Evolutionary conservation across 371 early-diverging fungal genomes (phyloP).

Genomic region (Syncephalis plumigaleata): DNA sequence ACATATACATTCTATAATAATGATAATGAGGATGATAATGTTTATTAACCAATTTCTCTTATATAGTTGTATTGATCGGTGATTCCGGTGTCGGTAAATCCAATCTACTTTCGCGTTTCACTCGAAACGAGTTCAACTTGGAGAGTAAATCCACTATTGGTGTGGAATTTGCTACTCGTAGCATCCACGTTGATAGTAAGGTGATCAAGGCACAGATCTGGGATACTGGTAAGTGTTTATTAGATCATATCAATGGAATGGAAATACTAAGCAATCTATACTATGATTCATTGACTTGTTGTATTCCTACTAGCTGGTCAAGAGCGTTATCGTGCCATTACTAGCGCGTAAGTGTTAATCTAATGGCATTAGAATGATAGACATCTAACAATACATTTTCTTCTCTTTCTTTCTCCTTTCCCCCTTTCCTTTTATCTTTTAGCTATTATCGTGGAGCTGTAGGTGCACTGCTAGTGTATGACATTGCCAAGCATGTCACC

Average conservation of each 20-base stretch:
- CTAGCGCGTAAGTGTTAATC: slow-evolving; percentile 54
- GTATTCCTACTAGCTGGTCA: slow-evolving; percentile 50
- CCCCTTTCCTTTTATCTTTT: slow-evolving; percentile 2
- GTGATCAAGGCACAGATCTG: slow-evolving; percentile 99
- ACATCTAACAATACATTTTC: slow-evolving; percentile 1
- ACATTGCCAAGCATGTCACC: slow-evolving; percentile 91
- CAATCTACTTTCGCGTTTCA: slow-evolving; percentile 95
- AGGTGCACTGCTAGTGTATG: slow-evolving; percentile 97
- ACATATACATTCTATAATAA: neutral
- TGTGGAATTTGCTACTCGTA: slow-evolving; percentile 98
- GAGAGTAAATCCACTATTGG: slow-evolving; percentile 99
- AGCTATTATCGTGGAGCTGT: slow-evolving; percentile 99
- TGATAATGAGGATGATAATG: too few species aligned
- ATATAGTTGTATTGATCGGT: slow-evolving; percentile 96
- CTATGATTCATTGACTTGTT: neutral
- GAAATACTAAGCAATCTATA: slow-evolving; percentile 13
- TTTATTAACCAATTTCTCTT: neutral
- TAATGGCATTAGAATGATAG: too few species aligned
- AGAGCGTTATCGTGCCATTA: slow-evolving; percentile 82
- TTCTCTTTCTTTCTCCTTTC: neutral
- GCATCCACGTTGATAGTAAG: slow-evolving; percentile 90
- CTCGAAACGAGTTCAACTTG: slow-evolving; percentile 92
- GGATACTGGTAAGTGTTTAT: slow-evolving; percentile 70
- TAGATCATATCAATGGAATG: neutral
- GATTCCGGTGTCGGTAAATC: slow-evolving; percentile 99